Base-by-base conservation (phyloP, 495 filamentous ascomycete genomes). In the Aspergillus indologenus region DNA sequence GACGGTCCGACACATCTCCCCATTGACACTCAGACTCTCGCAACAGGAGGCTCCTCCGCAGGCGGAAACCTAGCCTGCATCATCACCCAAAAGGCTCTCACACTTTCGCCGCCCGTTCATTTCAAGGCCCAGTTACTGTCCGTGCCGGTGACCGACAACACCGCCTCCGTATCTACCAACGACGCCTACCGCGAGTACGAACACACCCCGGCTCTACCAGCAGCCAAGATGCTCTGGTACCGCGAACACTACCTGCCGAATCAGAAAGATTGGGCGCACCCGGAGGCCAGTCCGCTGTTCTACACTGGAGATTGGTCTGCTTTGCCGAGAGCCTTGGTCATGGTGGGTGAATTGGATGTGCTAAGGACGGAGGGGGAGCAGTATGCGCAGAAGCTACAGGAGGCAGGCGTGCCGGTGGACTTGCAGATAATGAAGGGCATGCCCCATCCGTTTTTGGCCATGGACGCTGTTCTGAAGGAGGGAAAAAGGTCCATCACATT, bases 381-480 rank as follows among this genome's bases (percentile, higher is more conserved):
- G 40, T 73, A 84, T 56, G 76, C 73, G 0, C 70, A 72, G 53
- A 76, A 77, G 53, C 68, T 87, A 34, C 65, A 68, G 40, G 71
- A 74, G 26, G 82, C 81, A 7, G 78, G 83, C 14, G 80, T 83
- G 6, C 70, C 76, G 64, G 84, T 82, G 3, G 73, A 83, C 63
- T 63, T 82, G 46, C 75, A 83, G 63, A 68, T 83, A 26, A 83
- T 83, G 81, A 76, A 81, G 65, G 81, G 81, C 0, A 83, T 83
- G 79, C 83, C 81, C 14, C 83, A 85, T 72, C 83, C 83, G n/a
- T 84, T 84, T 64, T 68, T 85, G 57, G 81, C 81, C 9, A 84
- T 84, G 83, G 83, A 85, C 69, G 78, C 70, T 11, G 81, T 72
- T 5, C 64, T 84, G 48, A 71, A 78, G 31, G 81, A 79, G 54